Evolutionary conservation across 345 rosid genomes (phyloP), one percentile per base, ranked within the genome.

Genomic region (Boechera retrofracta): DNA sequence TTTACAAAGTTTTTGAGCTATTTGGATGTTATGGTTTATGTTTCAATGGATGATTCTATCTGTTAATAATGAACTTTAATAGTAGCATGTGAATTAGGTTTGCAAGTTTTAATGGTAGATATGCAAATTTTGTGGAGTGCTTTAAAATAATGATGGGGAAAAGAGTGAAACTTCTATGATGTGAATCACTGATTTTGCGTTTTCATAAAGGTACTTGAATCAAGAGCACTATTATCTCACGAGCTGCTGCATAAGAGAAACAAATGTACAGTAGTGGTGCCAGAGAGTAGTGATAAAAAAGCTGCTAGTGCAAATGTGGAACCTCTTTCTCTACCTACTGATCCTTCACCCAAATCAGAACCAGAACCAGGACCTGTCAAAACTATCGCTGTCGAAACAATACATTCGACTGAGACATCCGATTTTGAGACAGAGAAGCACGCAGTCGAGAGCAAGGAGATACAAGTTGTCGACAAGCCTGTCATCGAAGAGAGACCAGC

Each of bases 161-260:
- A 58, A 10, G n/a, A n/a, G 67, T 18, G 53, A 45, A 39, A 44
- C 16, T 18, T 74, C n/a, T 68, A 18, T 62, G 42, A 63, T 44
- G 47, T 21, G 9, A 64, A 24, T 64, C 15, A 69, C 45, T 69
- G 49, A 32, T 58, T 45, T 6, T 56, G 1, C 21, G 0, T 24
- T 44, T 45, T 10, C 36, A 21, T 26, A 6, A 64, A 95, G 98
- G 88, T 96, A 61, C 75, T 87, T 81, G 96, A 91, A 81, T 88
- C 97, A 24, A 89, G 98, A 81, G 86, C 89, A 51, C 69, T 84
- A 79, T 82, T 94, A 87, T 91, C 91, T 58, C 85, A 86, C n/a
- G 94, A 91, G 78, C 82, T 89, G 76, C 78, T 86, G 45, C 91
- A 89, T 64, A 89, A 90, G 80, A 82, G 84, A 79, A 81, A 78